A percentile compares a stretch with the other conserved stretches of the same genome.
Conservation (phyloP, 495 filamentous ascomycete genomes). For the Talaromyces borbonicus region DNA sequence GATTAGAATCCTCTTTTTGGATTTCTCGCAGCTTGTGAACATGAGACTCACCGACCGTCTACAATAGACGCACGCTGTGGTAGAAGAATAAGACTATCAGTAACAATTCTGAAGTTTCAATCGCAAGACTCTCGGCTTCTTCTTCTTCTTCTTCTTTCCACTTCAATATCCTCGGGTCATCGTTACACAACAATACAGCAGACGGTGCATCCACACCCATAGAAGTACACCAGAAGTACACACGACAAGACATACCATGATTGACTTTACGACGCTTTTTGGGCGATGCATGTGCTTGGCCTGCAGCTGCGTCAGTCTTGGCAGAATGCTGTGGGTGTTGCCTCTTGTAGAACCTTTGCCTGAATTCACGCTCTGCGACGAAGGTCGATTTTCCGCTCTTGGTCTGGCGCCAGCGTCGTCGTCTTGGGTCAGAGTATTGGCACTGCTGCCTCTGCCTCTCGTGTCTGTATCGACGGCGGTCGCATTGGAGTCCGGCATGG, state of each 20-base stretch:
- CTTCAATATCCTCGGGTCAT: slow-evolving; percentile 1
- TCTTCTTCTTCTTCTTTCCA: no score
- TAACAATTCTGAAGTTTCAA: no score
- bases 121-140: no score
- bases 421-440: no score
- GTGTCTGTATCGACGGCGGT: no score
- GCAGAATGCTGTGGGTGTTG: slow-evolving; percentile 22
- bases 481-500: no score
- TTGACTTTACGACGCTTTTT: slow-evolving; percentile 99
- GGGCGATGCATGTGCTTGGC: slow-evolving; percentile 46
- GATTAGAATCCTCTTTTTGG: not conserved
- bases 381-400: not conserved
- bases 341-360: slow-evolving; percentile 14
- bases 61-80: slow-evolving; percentile 94
- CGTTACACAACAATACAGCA: slow-evolving; percentile 9
- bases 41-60: slow-evolving; percentile 81
- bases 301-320: slow-evolving; percentile 28
- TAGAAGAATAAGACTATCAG: slow-evolving; percentile 14
- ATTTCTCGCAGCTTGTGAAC: not conserved
- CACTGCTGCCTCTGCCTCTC: no score
- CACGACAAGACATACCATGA: slow-evolving; percentile 63
- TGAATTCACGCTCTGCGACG: not conserved
- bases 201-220: no score
- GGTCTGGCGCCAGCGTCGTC: not conserved
- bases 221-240: not conserved